Evolutionary conservation across 805 yeast genomes (phyloP).

Genomic region (Lipomyces anomalus): DNA sequence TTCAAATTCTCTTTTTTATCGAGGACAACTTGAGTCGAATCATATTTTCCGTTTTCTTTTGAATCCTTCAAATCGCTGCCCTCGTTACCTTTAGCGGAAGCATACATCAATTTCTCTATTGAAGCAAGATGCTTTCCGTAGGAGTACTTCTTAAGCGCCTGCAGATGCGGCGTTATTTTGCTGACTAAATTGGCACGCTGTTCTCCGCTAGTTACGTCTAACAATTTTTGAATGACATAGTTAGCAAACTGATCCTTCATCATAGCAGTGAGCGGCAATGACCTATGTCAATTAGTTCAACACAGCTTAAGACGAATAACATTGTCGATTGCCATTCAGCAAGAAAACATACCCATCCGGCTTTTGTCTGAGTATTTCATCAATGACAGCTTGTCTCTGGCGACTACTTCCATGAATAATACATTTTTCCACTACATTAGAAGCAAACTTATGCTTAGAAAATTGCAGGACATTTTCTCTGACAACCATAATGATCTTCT

Average conservation of each 20-base stretch:
- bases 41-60: too few relatives aligned
- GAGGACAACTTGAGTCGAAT: too few relatives aligned
- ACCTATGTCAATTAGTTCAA: neutral
- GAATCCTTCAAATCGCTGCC: neutral
- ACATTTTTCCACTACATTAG: conserved; percentile 94
- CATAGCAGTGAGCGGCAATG: conserved; percentile 61
- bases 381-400: conserved; percentile 59
- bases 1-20: too few relatives aligned
- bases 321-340: conserved; percentile 35
- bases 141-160: conserved; percentile 59
- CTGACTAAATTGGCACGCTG: conserved; percentile 65
- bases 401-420: conserved; percentile 62
- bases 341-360: conserved; percentile 36
- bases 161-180: conserved; percentile 74
- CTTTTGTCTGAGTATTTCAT: conserved; percentile 44
- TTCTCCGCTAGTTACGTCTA: conserved; percentile 67
- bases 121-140: conserved; percentile 62
- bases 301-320: conserved; percentile 5
- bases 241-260: conserved; percentile 98
- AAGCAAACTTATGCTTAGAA: conserved; percentile 95
- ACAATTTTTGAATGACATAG: conserved; percentile 91
- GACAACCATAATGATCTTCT: conserved; percentile 60
- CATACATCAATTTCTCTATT: conserved; percentile 21
- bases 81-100: neutral
- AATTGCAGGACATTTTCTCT: conserved; percentile 66